Base-by-base conservation (phyloP, 768 basidiomycete species). In the Boletus tomentosulus region DNA sequence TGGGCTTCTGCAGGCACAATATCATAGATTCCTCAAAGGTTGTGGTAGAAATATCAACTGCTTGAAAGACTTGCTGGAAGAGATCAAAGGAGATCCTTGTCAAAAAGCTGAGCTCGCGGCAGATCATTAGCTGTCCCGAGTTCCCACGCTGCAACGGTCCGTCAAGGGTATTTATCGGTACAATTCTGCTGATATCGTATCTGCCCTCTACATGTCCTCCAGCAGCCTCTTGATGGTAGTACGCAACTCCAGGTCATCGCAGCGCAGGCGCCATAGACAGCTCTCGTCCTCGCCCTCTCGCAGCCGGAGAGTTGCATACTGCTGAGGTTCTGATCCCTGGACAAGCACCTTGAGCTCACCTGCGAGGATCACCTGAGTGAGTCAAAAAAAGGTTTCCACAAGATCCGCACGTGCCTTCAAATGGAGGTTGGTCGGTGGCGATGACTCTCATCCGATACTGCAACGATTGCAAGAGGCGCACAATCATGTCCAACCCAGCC, bases 241-340 rank as follows among this genome's bases (percentile, higher is more conserved):
- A 51, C 78, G 66, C 56, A 86, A 57, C 15, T 60, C 68, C 15
- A 59, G 62, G 48, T 84, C 77, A 11, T 69, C 73, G 61, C 82
- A 80, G 28, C 85, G 82, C 55, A 89, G 50, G 46, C 83, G 78
- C 87, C 88, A 90, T 44, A 90, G 64, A 62, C 86, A 87, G 28
- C 85, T 79, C 31, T 84, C 83, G 38, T 87, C 88, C 5, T 86
- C 84, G 19, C 78, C 78, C 57, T 82, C 82, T 47, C 76, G 79
- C 45, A 90, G 67, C 33, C 86, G 79, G 31, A 89, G 65, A 12
- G 75, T 73, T 6, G 78, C 79, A 9, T 42, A 42, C 42, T 58
- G 48, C 22, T 47, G 41, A 33, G 57, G 42, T 12, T 57, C 49
- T 51, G 66, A 65, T 25, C 66, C 57, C 27, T 69, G 66, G 22